Evolutionary conservation across 1,139 yeast species (phyloP).

Genomic region (Meyerozyma guilliermondii): DNA sequence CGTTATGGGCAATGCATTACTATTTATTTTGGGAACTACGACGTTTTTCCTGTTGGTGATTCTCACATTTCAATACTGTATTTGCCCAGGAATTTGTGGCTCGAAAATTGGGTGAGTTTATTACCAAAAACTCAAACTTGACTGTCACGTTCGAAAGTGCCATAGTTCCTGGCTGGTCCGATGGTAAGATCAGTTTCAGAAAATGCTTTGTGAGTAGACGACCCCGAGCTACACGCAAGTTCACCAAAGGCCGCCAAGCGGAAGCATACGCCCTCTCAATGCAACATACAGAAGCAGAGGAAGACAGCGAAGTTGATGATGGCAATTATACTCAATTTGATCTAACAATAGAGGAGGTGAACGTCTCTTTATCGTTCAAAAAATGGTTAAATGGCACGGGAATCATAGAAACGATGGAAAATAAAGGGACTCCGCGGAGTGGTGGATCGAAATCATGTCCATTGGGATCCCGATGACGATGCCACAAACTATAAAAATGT

Average conservation of each 20-base stretch:
- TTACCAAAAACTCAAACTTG: slow-evolving; percentile 81
- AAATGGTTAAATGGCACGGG: slow-evolving; percentile 93
- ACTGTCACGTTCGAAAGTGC: slow-evolving; percentile 91
- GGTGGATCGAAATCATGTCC: slow-evolving; percentile 82
- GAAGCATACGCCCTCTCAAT: slow-evolving; percentile 48
- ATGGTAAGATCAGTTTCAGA: slow-evolving; percentile 76
- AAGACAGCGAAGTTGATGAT: slow-evolving; percentile 52
- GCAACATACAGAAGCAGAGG: slow-evolving; percentile 16
- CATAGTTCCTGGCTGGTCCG: slow-evolving; percentile 91
- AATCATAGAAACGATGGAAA: slow-evolving; percentile 73
- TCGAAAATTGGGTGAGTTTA: slow-evolving; percentile 68
- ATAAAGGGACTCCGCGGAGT: slow-evolving; percentile 86
- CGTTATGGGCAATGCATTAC: slow-evolving; percentile 74
- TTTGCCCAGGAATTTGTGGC: slow-evolving; percentile 91
- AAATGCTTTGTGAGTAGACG: slow-evolving; percentile 85
- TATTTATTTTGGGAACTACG: slow-evolving; percentile 82
- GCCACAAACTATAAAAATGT: slow-evolving; percentile 75
- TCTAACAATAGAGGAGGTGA: slow-evolving; percentile 79
- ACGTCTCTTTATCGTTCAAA: slow-evolving; percentile 70
- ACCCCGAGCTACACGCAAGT: slow-evolving; percentile 52
- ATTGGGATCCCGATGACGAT: slow-evolving; percentile 78
- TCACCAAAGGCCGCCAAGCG: slow-evolving; percentile 72
- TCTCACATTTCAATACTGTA: slow-evolving; percentile 77
- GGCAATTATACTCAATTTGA: slow-evolving; percentile 97
- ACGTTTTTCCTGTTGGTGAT: slow-evolving; percentile 78